Evolutionary conservation across 805 yeast species (phyloP).

Genomic region (Ogataea zsoltii): DNA sequence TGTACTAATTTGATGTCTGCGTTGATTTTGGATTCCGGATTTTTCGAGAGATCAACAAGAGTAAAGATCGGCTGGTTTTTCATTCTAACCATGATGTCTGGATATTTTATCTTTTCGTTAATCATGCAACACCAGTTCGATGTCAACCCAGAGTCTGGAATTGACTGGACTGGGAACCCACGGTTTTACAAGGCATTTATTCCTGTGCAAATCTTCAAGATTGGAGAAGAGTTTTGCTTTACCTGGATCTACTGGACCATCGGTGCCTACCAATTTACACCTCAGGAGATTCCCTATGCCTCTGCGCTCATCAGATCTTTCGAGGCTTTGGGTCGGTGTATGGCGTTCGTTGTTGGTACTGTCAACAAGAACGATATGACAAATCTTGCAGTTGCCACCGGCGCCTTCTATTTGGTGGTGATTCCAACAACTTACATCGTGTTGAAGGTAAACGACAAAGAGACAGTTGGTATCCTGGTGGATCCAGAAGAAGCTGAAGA

Average conservation of each 20-base stretch:
- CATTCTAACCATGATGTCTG: conserved; percentile 11
- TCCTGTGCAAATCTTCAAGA: conserved; percentile 27
- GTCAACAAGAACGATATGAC: conserved; percentile 26
- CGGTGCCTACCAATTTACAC: conserved; percentile 22
- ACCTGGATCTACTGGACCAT: conserved; percentile 31
- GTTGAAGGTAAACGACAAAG: neutral
- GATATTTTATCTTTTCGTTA: conserved; percentile 24
- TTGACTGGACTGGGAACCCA: conserved; percentile 26
- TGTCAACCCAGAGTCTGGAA: conserved; percentile 6
- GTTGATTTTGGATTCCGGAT: conserved; percentile 18
- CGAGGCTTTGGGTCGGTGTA: conserved; percentile 26
- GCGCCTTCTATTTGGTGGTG: conserved; percentile 19
- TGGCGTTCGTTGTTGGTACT: conserved; percentile 25
- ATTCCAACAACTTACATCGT: neutral
- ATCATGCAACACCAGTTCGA: conserved; percentile 13
- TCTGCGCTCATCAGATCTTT: conserved; percentile 27
- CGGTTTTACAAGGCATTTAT: conserved; percentile 20
- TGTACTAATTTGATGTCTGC: conserved; percentile 22
- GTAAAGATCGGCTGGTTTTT: conserved; percentile 21
- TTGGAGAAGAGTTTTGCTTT: conserved; percentile 24
- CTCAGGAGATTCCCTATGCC: conserved; percentile 24
- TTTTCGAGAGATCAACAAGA: conserved; percentile 14
- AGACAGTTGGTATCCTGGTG: neutral
- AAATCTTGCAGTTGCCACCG: conserved; percentile 30
- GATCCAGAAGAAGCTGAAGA: neutral